Base-by-base conservation (phyloP, 192 early-diverging fungal species). In the Umbelopsis ramanniana region DNA sequence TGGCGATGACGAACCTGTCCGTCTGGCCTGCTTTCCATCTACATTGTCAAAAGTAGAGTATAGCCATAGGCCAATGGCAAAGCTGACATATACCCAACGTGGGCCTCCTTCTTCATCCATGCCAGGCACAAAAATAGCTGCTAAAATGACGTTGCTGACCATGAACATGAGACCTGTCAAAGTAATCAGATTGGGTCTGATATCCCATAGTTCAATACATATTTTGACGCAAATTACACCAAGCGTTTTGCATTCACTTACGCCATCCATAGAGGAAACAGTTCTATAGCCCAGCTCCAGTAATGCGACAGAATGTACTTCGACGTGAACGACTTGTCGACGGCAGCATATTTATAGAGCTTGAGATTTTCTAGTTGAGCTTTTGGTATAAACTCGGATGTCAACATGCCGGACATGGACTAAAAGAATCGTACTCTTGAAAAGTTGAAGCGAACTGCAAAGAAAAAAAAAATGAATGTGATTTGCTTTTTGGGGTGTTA, bases 21-120 rank as follows among this genome's bases (percentile, higher is more conserved):
- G 85, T 57, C 96, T 84, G 14, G 96, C 96, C 77, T 98, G 96
- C 81, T 96, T 96, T 33, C 96, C 96, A 72, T 98, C 96, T 75
- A 98, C 91, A 46, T 92, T 92, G 74, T 97, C 96, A 72, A 96
- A 89, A 22, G 91, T 90, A 70, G 90, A 91, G 79, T 97, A 97
- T 15, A 95, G 80, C 82, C 91, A 97, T 11, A 97, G 74, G 21
- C 95, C 94, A 40, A 91, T 70, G 26, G 87, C 89, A 78, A 91
- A 94, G 21, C 84, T 79, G 43, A 86, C 88, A 75, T 95, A 95
- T n/a, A 92, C 88, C 94, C 94, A 97, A 52, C 82, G 70, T 15
- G 94, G 95, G 48, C 71, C 76, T 14, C 66, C 76, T 43, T 67
- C 89, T 85, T 24, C 83, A 72, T 46, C 86, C 81, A 96, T 83